phyloP scores from a whole-genome alignment of 371 early-diverging fungal genomes.

The Mortierella sp. region DNA sequence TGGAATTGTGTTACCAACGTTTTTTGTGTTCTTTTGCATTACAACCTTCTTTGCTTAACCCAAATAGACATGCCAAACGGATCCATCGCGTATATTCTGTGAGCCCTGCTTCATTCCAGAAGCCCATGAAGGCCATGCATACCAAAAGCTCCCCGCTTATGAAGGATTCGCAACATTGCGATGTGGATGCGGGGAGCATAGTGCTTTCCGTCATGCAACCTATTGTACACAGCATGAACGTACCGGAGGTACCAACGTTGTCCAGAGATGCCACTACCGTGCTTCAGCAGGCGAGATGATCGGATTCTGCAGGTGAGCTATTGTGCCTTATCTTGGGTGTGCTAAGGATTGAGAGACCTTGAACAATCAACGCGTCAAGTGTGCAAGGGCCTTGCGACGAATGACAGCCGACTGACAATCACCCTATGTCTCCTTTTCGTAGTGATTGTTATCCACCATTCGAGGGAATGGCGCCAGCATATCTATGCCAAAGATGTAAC shows the following conservation, averaged over 20 bases:
- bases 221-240: slow-evolving; percentile 42
- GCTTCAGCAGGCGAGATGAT: slow-evolving; percentile 42
- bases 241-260: slow-evolving; percentile 36
- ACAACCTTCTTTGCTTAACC: background rate
- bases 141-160: slow-evolving; percentile 12
- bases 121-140: slow-evolving; percentile 36
- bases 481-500: slow-evolving; percentile 39
- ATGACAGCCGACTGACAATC: too few relatives aligned
- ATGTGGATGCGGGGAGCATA: slow-evolving; percentile 49
- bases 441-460: slow-evolving; percentile 35
- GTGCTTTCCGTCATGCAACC: slow-evolving; percentile 45
- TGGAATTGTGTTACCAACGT: too few relatives aligned
- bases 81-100: slow-evolving; percentile 21
- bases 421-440: too few relatives aligned
- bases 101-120: slow-evolving; percentile 42
- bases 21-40: background rate
- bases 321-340: too few relatives aligned
- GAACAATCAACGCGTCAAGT: too few relatives aligned
- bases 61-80: slow-evolving; percentile 41
- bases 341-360: too few relatives aligned
- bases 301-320: slow-evolving; percentile 26
- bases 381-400: too few relatives aligned
- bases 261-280: slow-evolving; percentile 29
- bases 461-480: slow-evolving; percentile 1
- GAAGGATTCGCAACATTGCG: background rate